These are phyloP conservation scores for Pseudogymnoascus sp. DNA, from an alignment of 2,329 filamentous ascomycete species.

Conservation along the genomic window DNA sequence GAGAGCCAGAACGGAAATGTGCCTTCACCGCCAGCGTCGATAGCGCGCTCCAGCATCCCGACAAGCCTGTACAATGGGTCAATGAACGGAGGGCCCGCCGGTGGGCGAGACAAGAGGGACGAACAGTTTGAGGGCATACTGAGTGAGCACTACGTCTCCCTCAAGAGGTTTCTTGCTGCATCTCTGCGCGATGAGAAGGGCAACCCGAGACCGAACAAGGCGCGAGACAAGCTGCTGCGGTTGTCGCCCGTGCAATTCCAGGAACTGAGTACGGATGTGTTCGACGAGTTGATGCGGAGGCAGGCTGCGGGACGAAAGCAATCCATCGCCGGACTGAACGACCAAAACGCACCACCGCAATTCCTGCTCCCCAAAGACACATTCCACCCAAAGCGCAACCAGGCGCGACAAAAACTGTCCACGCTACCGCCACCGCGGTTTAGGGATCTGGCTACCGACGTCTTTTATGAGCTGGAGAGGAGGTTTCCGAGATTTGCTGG, in stretches of 20 bases:
- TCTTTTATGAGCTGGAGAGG: slow-evolving; percentile 89
- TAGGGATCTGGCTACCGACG: slow-evolving; percentile 85
- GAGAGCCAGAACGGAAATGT: slow-evolving; percentile 46
- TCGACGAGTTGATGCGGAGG: slow-evolving; percentile 83
- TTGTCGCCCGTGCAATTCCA: slow-evolving; percentile 91
- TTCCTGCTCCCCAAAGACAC: slow-evolving; percentile 77
- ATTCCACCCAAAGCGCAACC: slow-evolving; percentile 95
- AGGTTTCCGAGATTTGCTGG: slow-evolving; percentile 75
- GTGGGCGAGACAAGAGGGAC: slow-evolving; percentile 53
- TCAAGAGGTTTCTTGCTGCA: slow-evolving; percentile 58
- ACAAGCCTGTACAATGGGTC: slow-evolving; percentile 52
- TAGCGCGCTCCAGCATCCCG: slow-evolving; percentile 77
- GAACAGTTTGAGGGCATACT: slow-evolving; percentile 55
- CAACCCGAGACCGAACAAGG: slow-evolving; percentile 72
- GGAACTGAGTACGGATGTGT: slow-evolving; percentile 95
- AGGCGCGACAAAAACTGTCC: slow-evolving; percentile 90
- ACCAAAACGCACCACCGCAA: slow-evolving; percentile 48
- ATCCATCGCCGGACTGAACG: slow-evolving; percentile 39
- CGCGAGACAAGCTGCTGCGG: slow-evolving; percentile 86
- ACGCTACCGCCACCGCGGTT: slow-evolving; percentile 83
- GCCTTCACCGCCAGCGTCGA: slow-evolving; percentile 80
- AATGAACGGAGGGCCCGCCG: slow-evolving; percentile 38
- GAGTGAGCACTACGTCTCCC: slow-evolving; percentile 70
- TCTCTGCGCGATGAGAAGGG: slow-evolving; percentile 67
- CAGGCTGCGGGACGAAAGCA: slow-evolving; percentile 57